Conservation (phyloP, 805 yeast species). For the Diddensiella caesifluorescens region DNA sequence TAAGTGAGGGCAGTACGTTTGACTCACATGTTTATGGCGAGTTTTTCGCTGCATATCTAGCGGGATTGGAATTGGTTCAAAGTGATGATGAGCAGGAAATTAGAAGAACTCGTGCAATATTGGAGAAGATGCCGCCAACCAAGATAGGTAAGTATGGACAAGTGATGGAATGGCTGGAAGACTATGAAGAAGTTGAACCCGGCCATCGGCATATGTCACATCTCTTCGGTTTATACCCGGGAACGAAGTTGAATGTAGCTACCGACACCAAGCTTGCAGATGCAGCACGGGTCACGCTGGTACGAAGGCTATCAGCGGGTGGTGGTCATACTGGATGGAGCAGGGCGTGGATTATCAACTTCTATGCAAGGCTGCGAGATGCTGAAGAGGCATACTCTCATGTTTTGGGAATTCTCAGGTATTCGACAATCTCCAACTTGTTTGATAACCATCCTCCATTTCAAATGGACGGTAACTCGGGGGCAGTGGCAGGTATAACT, state of each 20-base stretch:
- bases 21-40: background rate
- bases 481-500: constrained; percentile 10
- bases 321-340: constrained; percentile 9
- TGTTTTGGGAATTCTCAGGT: background rate
- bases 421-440: constrained; percentile 1
- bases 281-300: constrained; percentile 8
- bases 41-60: background rate
- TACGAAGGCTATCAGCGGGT: constrained; percentile 1
- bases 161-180: constrained; percentile 14
- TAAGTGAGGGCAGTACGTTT: constrained; percentile 3
- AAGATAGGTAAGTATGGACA: constrained; percentile 12
- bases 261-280: constrained; percentile 9
- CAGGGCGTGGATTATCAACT: constrained; percentile 7
- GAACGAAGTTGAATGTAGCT: constrained; percentile 6
- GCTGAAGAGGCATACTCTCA: constrained; percentile 3
- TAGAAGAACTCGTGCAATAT: background rate
- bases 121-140: constrained; percentile 7
- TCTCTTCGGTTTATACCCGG: constrained; percentile 9
- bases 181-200: constrained; percentile 12
- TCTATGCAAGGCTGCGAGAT: constrained; percentile 2
- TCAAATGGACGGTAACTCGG: constrained; percentile 15
- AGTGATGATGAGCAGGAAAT: background rate
- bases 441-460: constrained; percentile 7
- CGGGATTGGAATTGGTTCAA: background rate
- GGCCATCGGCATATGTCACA: constrained; percentile 18